phyloP scores from a whole-genome alignment of 495 filamentous ascomycete genomes.

The Penicillium samsonianum region DNA sequence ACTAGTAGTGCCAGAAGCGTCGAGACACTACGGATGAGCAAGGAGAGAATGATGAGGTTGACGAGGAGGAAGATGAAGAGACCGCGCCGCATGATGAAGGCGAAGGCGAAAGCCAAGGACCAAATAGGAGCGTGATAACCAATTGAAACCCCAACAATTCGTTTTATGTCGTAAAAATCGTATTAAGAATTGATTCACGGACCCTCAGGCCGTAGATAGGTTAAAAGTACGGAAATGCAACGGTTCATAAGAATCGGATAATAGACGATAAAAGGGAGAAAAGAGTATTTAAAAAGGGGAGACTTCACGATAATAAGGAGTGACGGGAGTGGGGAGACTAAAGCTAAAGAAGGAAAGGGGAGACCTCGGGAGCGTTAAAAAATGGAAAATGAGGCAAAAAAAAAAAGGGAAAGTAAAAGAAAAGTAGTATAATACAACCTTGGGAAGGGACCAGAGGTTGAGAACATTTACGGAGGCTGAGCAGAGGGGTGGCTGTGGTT shows the following conservation, averaged over 20 bases:
- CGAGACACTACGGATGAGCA: conserved; percentile 62
- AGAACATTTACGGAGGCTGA: conserved; percentile 32
- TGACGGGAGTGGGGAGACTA: conserved; percentile 25
- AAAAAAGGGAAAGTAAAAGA: conserved; percentile 7
- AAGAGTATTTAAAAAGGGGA: conserved; percentile 11
- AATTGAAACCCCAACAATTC: background rate
- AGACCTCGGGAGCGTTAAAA: conserved; percentile 5
- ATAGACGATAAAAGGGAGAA: conserved; percentile 3
- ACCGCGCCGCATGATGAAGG: conserved; percentile 61
- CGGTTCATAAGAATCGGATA: background rate
- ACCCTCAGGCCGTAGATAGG: conserved; percentile 3
- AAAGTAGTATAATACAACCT: conserved; percentile 2
- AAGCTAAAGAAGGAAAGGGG: conserved; percentile 10
- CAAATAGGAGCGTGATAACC: conserved; percentile 3
- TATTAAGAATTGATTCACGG: conserved; percentile 1
- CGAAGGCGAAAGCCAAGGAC: background rate
- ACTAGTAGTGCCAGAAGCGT: conserved; percentile 65
- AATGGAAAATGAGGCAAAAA: conserved; percentile 16
- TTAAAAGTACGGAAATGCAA: conserved; percentile 4
- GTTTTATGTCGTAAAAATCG: conserved; percentile 7
- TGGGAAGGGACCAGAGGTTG: conserved; percentile 9
- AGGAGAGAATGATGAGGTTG: conserved; percentile 58
- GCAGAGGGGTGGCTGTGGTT: conserved; percentile 19
- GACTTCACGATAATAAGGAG: conserved; percentile 29
- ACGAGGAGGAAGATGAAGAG: conserved; percentile 62